A percentile compares a stretch with the other conserved stretches of the same genome.
Evolutionary conservation across 1,284 basidiomycete genomes (phyloP).

Genomic region (Trichosporon coremiiforme): DNA sequence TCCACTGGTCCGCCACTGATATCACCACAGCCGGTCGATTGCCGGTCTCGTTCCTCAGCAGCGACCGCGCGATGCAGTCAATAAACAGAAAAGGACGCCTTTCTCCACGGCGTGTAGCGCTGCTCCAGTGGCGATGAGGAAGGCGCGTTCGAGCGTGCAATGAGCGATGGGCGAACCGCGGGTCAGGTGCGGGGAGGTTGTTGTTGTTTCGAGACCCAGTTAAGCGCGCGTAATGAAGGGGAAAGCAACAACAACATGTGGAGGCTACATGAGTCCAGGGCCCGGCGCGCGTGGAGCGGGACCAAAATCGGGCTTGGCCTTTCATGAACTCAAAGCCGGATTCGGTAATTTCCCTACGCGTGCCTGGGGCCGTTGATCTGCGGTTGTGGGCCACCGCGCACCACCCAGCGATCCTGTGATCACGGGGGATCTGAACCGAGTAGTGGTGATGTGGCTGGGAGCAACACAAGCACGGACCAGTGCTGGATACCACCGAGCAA

Average conservation of each 20-base stretch:
- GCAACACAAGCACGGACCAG: background rate
- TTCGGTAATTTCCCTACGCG: background rate
- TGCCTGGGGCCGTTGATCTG: slow-evolving; percentile 7
- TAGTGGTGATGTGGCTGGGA: background rate
- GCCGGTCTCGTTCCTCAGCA: too few species aligned
- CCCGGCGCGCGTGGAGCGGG: slow-evolving; percentile 3
- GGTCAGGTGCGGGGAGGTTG: background rate
- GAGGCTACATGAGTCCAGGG: slow-evolving; percentile 2
- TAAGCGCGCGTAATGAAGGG: slow-evolving; percentile 2
- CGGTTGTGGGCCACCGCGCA: too few species aligned
- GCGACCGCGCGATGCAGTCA: too few species aligned
- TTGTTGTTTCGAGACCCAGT: background rate
- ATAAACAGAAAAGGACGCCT: too few species aligned
- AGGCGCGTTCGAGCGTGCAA: too few species aligned
- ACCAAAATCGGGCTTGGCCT: background rate
- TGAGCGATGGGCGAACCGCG: background rate
- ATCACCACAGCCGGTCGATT: too few species aligned
- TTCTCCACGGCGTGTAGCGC: too few species aligned
- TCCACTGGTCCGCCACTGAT: too few species aligned
- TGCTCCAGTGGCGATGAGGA: too few species aligned
- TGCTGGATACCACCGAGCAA: background rate
- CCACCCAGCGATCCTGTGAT: too few species aligned
- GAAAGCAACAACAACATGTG: slow-evolving; percentile 18
- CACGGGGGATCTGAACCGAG: too few species aligned
- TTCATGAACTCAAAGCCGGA: background rate